Conservation (phyloP, 2,329 filamentous ascomycete species). For the Tolypocladium ophioglossoides region DNA sequence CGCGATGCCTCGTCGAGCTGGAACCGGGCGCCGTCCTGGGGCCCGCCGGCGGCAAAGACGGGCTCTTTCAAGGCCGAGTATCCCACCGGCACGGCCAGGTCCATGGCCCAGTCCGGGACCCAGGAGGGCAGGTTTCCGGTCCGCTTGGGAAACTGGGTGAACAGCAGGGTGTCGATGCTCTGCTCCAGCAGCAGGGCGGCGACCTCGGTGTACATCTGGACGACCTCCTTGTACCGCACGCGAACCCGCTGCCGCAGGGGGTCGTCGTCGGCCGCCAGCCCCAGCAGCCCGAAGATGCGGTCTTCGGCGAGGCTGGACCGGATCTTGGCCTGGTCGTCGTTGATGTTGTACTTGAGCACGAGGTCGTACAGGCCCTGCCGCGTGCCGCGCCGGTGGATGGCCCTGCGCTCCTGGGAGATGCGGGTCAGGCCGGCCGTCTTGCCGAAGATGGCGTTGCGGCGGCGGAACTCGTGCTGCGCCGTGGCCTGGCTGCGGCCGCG, state of each 20-base stretch:
- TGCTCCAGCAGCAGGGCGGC: constrained; percentile 11
- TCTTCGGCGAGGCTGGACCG: constrained; percentile 17
- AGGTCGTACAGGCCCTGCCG: constrained; percentile 14
- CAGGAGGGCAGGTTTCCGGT: constrained; percentile 17
- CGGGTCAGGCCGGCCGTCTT: constrained; percentile 11
- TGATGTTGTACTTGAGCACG: constrained; percentile 19
- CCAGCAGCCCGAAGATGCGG: constrained; percentile 20
- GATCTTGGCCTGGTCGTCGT: constrained; percentile 11
- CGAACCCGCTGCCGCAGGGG: constrained; percentile 3
- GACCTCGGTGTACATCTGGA: constrained; percentile 9
- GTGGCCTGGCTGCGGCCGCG: constrained; percentile 1
- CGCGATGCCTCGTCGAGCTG: constrained; percentile 2
- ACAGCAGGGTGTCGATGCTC: constrained; percentile 17
- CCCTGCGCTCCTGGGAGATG: constrained; percentile 18
- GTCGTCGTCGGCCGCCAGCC: constrained; percentile 14
- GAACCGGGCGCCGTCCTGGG: not conserved
- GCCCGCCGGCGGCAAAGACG: constrained; percentile 13
- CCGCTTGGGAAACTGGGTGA: constrained; percentile 15
- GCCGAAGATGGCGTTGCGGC: constrained; percentile 10
- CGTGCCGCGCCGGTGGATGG: constrained; percentile 11
- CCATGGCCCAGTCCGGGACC: constrained; percentile 23
- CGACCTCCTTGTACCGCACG: constrained; percentile 6
- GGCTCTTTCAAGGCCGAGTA: constrained; percentile 13
- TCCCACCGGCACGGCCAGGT: constrained; percentile 13
- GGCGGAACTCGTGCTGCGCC: constrained; percentile 5